Evolutionary conservation across 179 eudicot genomes (phyloP).

Genomic region (Sideroxylon spinosum): DNA sequence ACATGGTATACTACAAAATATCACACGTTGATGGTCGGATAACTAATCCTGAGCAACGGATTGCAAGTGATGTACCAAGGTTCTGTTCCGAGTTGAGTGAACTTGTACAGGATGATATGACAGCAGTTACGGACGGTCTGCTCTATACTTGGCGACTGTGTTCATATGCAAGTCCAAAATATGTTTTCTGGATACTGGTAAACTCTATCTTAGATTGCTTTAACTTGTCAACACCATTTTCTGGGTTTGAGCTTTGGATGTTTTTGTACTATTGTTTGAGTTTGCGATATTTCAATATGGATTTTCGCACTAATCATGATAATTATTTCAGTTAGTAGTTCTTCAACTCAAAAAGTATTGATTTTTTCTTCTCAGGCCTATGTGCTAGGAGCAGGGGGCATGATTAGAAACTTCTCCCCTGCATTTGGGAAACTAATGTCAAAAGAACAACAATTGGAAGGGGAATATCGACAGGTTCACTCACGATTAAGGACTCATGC

Average conservation of each 20-base stretch:
- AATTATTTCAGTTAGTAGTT: conserved; percentile 11
- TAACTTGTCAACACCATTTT: conserved; percentile 10
- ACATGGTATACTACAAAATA: conserved; percentile 93
- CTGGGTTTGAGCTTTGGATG: conserved; percentile 6
- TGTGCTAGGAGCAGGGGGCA: conserved; percentile 85
- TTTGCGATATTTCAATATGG: neutral
- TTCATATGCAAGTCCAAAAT: conserved; percentile 98
- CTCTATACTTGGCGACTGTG: conserved; percentile 97
- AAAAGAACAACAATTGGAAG: conserved; percentile 94
- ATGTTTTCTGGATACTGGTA: conserved; percentile 94
- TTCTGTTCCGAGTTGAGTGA: conserved; percentile 95
- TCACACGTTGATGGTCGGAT: conserved; percentile 96
- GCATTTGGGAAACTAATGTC: conserved; percentile 92
- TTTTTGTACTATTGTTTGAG: neutral
- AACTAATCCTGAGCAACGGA: conserved; percentile 89
- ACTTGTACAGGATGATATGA: conserved; percentile 92
- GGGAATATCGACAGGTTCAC: conserved; percentile 95
- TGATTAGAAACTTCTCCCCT: conserved; percentile 91
- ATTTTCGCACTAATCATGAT: neutral
- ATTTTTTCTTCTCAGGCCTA: conserved; percentile 66
- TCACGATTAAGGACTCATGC: conserved; percentile 94
- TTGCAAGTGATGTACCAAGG: conserved; percentile 94
- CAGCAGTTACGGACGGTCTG: conserved; percentile 85
- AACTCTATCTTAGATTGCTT: conserved; percentile 13
- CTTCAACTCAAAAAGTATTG: conserved; percentile 7